Evolutionary conservation across 108 stramenopile species (phyloP), one percentile per base, ranked within the genome.

Genomic region (Cyclotella choctawhatcheeana): DNA sequence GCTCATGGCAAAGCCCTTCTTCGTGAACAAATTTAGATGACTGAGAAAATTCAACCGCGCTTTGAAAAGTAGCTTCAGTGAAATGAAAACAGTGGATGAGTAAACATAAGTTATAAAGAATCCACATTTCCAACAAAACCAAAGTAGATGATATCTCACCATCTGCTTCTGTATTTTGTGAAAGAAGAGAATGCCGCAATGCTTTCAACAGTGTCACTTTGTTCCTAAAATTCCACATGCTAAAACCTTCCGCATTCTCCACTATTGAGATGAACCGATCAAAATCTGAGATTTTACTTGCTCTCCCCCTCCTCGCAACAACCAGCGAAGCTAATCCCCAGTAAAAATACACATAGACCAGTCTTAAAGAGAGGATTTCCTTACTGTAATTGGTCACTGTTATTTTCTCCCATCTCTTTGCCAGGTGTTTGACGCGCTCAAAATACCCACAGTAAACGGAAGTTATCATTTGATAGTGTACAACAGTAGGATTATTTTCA

Each of bases 1-100:
- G 65, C 33, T 74, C 73, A 50, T 40, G 8, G 12, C 37, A 6
- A 44, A 74, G 64, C 48, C 73, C 73, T 51, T 74, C 63, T 65
- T 74, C 73, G 22, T 74, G 73, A 32, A 67, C 20, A 26, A 67
- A 74, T 2, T 32, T 33, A 35, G 65, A 67, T 10, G 55, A 58
- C 17, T 50, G 33, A 50, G 73, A 64, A 21, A 58, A 45, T 20
- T 22, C 21, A 31, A 74, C 67, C 3, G 73, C 64, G 22, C 21
- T 47, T 1, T 29, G 24, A 24, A 60, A 74, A 20, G 45, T 47
- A 48, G 14, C 2, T 21, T 40, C 37, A 8, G 37, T 40, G 12
- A 12, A 40, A 8, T 12, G 37, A n/a, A n/a, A n/a, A n/a, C n/a
- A n/a, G n/a, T n/a, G n/a, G n/a, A n/a, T n/a, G n/a, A n/a, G n/a